Conservation (phyloP, 2,329 filamentous ascomycete species). For the Ilyonectria destructans region DNA sequence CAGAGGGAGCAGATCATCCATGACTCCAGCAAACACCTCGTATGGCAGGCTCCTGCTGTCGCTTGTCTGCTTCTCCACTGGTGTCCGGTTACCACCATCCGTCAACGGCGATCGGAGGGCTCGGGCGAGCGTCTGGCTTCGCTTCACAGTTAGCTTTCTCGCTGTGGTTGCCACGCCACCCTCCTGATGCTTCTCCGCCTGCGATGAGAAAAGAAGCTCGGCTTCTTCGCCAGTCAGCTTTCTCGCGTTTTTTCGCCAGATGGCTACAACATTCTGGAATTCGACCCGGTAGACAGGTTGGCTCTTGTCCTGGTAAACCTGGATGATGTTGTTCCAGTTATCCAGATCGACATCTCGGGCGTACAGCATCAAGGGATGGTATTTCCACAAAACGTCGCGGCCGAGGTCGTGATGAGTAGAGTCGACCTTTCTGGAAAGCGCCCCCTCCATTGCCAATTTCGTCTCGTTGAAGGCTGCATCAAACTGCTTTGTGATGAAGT, state of each 20-base stretch:
- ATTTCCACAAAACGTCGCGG: constrained; percentile 86
- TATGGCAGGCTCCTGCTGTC: constrained; percentile 81
- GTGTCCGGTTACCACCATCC: constrained; percentile 69
- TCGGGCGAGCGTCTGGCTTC: constrained; percentile 89
- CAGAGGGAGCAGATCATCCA: constrained; percentile 87
- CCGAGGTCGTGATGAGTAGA: constrained; percentile 79
- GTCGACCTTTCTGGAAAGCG: constrained; percentile 78
- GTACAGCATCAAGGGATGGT: constrained; percentile 90
- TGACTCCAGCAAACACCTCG: constrained; percentile 84
- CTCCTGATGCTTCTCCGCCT: constrained; percentile 88
- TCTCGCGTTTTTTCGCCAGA: constrained; percentile 85
- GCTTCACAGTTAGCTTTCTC: constrained; percentile 92
- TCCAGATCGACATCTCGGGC: constrained; percentile 85
- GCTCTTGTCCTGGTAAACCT: constrained; percentile 85
- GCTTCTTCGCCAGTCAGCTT: constrained; percentile 84
- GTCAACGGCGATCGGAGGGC: constrained; percentile 78
- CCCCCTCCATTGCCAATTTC: constrained; percentile 74
- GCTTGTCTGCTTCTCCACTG: constrained; percentile 71
- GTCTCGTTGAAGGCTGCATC: constrained; percentile 82
- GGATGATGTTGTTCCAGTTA: constrained; percentile 86
- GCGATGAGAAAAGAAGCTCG: constrained; percentile 90
- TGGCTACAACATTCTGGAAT: constrained; percentile 82
- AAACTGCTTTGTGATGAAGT: constrained; percentile 88
- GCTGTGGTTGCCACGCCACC: constrained; percentile 80
- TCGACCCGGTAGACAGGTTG: constrained; percentile 85